Percentiles rank a stretch among this genome's conserved stretches.
These are phyloP conservation scores for Podaxis sp. DNA, from an alignment of 768 basidiomycete species.

Conservation along the genomic window DNA sequence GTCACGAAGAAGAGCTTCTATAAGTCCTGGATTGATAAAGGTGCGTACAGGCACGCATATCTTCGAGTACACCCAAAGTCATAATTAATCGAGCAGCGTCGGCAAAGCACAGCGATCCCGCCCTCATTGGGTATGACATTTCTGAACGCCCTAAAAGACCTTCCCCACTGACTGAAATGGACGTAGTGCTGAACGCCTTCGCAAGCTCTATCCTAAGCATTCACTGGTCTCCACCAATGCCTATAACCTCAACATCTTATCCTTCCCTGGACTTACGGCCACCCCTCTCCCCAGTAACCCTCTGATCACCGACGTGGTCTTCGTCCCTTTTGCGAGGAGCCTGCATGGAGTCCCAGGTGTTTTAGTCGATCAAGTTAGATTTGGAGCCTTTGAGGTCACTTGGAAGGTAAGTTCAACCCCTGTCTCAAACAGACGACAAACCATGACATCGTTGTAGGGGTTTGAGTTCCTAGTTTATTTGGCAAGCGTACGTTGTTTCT, in stretches of 20 bases:
- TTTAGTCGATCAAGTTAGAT: slow-evolving; percentile 48
- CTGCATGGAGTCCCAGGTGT: slow-evolving; percentile 47
- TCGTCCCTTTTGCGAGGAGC: slow-evolving; percentile 46
- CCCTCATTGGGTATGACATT: slow-evolving; percentile 43
- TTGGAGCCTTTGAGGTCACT: slow-evolving; percentile 52
- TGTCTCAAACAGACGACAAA: neutral
- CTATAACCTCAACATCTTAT: slow-evolving; percentile 43
- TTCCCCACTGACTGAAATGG: neutral
- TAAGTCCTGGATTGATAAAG: slow-evolving; percentile 9
- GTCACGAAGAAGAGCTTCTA: slow-evolving; percentile 12
- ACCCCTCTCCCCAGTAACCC: slow-evolving; percentile 48
- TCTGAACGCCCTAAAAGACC: neutral
- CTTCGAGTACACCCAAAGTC: neutral
- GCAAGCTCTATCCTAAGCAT: slow-evolving; percentile 59
- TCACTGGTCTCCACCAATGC: slow-evolving; percentile 57
- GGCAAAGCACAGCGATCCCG: slow-evolving; percentile 45
- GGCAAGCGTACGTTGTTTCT: slow-evolving; percentile 39
- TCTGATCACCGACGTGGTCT: slow-evolving; percentile 48
- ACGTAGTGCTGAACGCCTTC: slow-evolving; percentile 46
- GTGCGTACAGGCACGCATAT: neutral
- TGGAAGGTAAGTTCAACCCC: slow-evolving; percentile 52
- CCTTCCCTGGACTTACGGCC: slow-evolving; percentile 48
- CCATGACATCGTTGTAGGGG: slow-evolving; percentile 31
- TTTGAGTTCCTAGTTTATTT: slow-evolving; percentile 57
- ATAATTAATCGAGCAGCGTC: slow-evolving; percentile 39